Percentiles rank a stretch among this genome's conserved stretches.
Conservation (phyloP, 805 yeast species). For the Vanderwaltozyma polyspora region DNA sequence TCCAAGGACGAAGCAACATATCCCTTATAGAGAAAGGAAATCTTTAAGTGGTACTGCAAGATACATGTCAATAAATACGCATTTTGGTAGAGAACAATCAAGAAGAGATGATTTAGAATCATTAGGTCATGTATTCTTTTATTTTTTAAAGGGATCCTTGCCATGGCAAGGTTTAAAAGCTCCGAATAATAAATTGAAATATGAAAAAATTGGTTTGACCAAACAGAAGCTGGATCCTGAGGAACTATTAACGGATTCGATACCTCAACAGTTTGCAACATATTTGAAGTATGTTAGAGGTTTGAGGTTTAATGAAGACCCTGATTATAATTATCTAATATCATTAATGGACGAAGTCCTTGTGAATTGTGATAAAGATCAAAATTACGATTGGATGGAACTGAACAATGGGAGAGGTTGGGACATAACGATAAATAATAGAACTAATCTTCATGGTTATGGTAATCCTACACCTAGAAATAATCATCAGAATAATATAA, state of each 20-base stretch:
- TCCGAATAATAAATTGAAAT: conserved; percentile 72
- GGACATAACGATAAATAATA: conserved; percentile 65
- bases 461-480: conserved; percentile 45
- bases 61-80: conserved; percentile 84
- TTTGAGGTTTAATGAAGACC: conserved; percentile 67
- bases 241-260: conserved; percentile 34
- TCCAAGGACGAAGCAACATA: conserved; percentile 68
- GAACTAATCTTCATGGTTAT: conserved; percentile 73
- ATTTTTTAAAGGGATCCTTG: conserved; percentile 64
- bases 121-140: conserved; percentile 71
- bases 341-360: conserved; percentile 50
- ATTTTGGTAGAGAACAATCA: conserved; percentile 72
- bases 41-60: conserved; percentile 78
- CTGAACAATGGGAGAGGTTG: conserved; percentile 73
- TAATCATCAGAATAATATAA: background rate
- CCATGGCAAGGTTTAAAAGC: conserved; percentile 92
- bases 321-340: conserved; percentile 60
- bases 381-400: conserved; percentile 71
- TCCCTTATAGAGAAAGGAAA: conserved; percentile 71
- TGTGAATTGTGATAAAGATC: conserved; percentile 51
- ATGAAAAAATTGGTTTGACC: conserved; percentile 75
- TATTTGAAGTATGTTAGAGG: conserved; percentile 59
- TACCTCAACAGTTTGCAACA: conserved; percentile 66
- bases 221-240: conserved; percentile 58
- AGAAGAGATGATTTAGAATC: conserved; percentile 77